These are phyloP conservation scores for Theobroma cacao DNA, from an alignment of 345 rosid species.

Conservation along the genomic window DNA sequence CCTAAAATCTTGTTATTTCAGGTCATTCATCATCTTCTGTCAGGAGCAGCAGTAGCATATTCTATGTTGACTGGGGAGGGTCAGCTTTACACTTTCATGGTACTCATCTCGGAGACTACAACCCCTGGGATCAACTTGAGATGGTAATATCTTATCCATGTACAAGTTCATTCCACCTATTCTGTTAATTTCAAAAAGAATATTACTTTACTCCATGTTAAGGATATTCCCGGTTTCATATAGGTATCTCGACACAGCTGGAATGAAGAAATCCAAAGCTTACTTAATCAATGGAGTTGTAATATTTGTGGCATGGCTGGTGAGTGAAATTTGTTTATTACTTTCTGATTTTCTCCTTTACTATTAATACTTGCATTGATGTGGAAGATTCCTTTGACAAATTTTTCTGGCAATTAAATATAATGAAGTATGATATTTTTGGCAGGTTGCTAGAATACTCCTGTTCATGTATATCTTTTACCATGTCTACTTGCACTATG, in stretches of 20 bases:
- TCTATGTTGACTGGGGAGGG: slow-evolving; percentile 56
- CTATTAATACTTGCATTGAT: not conserved
- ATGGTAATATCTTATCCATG: slow-evolving; percentile 36
- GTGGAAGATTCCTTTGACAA: not conserved
- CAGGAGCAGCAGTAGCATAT: slow-evolving; percentile 42
- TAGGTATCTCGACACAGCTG: slow-evolving; percentile 62
- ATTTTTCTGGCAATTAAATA: not conserved
- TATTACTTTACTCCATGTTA: not conserved
- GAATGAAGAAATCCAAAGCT: slow-evolving; percentile 54
- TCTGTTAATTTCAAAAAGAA: not conserved
- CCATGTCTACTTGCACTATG: slow-evolving; percentile 46
- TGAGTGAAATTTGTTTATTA: slow-evolving; percentile 15
- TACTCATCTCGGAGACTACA: slow-evolving; percentile 58
- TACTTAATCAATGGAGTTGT: slow-evolving; percentile 53
- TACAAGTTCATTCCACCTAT: not conserved
- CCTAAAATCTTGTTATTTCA: slow-evolving; percentile 18
- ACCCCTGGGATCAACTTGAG: slow-evolving; percentile 63
- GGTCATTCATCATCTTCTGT: slow-evolving; percentile 56
- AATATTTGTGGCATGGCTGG: slow-evolving; percentile 57
- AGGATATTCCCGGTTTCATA: not conserved
- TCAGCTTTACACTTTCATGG: slow-evolving; percentile 53
- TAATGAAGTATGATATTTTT: not conserved
- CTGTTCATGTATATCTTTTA: slow-evolving; percentile 49
- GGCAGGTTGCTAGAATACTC: slow-evolving; percentile 56
- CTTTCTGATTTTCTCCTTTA: not conserved